Conservation (phyloP, 1,284 basidiomycete genomes). For the Ustilago trichophora region DNA sequence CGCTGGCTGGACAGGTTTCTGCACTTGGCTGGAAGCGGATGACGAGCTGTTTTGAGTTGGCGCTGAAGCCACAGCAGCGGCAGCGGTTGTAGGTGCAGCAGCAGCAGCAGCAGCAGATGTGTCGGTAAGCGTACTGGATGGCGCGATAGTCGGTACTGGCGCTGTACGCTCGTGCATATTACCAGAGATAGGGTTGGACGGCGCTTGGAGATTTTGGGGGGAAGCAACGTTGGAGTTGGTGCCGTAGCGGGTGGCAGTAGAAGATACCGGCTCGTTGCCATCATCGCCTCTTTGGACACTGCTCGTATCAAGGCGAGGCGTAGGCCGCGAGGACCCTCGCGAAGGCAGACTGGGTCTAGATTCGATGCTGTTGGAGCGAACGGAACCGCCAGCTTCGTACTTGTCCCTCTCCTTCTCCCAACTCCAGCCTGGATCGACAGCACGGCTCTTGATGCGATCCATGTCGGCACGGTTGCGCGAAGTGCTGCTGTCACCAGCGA, state of each 20-base stretch:
- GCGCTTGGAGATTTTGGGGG: slow-evolving; percentile 29
- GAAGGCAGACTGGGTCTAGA: slow-evolving; percentile 35
- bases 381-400: slow-evolving; percentile 22
- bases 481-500: slow-evolving; percentile 4
- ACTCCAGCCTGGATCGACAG: slow-evolving; percentile 50
- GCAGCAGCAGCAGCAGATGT: no score
- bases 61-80: no score
- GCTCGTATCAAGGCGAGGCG: slow-evolving; percentile 35
- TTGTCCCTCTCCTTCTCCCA: slow-evolving; percentile 47
- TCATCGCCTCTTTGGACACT: background rate
- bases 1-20: slow-evolving; percentile 3
- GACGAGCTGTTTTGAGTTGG: background rate
- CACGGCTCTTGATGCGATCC: slow-evolving; percentile 48
- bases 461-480: slow-evolving; percentile 42
- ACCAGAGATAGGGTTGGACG: slow-evolving; percentile 16
- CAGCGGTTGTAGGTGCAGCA: no score
- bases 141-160: background rate
- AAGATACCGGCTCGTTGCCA: background rate
- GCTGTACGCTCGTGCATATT: slow-evolving; percentile 1
- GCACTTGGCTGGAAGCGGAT: slow-evolving; percentile 1
- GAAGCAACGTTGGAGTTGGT: slow-evolving; percentile 25
- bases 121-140: no score
- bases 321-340: slow-evolving; percentile 26
- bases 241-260: slow-evolving; percentile 4
- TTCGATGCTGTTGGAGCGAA: slow-evolving; percentile 38